A percentile compares a stretch with the other conserved stretches of the same genome.
phyloP scores from a whole-genome alignment of 352 stramenopile species.

The Pythium brassicae region DNA sequence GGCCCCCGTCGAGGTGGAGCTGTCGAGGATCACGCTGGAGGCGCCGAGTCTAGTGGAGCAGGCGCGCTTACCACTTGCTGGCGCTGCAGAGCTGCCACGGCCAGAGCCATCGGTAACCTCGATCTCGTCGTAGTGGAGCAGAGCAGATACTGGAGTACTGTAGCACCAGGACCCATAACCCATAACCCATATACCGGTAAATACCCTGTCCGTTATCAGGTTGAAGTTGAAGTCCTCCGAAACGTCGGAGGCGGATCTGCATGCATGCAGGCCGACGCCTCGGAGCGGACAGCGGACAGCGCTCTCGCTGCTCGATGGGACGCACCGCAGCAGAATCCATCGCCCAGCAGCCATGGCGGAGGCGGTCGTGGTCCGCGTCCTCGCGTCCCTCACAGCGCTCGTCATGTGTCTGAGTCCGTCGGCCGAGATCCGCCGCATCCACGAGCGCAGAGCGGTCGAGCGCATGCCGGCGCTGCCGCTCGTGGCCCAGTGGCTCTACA shows the following conservation, averaged over 20 bases:
- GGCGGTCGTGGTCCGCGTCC: slow-evolving; percentile 25
- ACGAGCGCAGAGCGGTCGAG: slow-evolving; percentile 18
- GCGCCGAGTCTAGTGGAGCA: slow-evolving; percentile 3
- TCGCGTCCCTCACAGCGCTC: slow-evolving; percentile 29
- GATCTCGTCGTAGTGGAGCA: not conserved
- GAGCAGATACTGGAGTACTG: too few relatives aligned
- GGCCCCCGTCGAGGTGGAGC: slow-evolving; percentile 18
- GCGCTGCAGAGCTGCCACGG: not conserved
- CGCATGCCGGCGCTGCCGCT: slow-evolving; percentile 31
- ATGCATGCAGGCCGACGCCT: too few relatives aligned
- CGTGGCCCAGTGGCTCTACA: slow-evolving; percentile 37
- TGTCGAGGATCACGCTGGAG: slow-evolving; percentile 32
- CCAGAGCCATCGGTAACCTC: not conserved
- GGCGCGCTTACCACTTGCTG: too few relatives aligned
- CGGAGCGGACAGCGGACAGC: too few relatives aligned
- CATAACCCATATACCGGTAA: too few relatives aligned
- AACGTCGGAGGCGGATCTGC: too few relatives aligned
- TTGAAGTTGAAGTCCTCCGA: too few relatives aligned
- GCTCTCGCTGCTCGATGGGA: too few relatives aligned
- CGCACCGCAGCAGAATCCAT: not conserved
- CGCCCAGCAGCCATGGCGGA: slow-evolving; percentile 3
- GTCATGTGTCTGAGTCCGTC: slow-evolving; percentile 44
- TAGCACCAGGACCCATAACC: too few relatives aligned
- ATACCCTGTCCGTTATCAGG: too few relatives aligned
- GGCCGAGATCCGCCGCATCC: slow-evolving; percentile 27